Evolutionary conservation across 2,329 filamentous ascomycete genomes (phyloP).

Genomic region (Xylaria digitata): DNA sequence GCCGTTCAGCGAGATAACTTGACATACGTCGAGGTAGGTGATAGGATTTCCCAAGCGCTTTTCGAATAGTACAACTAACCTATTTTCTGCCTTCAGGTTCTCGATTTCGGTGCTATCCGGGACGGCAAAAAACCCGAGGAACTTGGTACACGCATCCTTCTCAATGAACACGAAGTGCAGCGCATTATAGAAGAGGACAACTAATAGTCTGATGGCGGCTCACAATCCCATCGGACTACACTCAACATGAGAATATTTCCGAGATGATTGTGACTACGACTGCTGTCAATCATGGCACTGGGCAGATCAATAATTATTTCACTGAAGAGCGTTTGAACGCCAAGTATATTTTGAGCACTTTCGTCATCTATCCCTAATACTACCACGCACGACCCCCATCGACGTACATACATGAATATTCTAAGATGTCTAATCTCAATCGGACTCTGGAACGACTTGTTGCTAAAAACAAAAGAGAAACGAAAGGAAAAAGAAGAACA

Average conservation of each 20-base stretch:
- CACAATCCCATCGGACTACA: background rate
- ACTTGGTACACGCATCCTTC: constrained; percentile 81
- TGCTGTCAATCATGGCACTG: background rate
- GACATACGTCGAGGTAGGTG: constrained; percentile 92
- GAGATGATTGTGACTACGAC: background rate
- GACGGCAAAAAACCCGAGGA: constrained; percentile 84
- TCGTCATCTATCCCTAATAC: constrained; percentile 5
- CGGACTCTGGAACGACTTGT: background rate
- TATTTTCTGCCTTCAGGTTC: constrained; percentile 71
- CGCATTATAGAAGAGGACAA: constrained; percentile 49
- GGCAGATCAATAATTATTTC: constrained; percentile 1
- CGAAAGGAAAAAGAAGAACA: background rate
- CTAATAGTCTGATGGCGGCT: constrained; percentile 19
- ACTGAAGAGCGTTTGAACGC: background rate
- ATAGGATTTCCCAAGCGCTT: background rate
- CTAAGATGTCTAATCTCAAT: background rate
- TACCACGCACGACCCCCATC: background rate
- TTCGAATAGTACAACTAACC: constrained; percentile 49
- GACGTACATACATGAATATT: constrained; percentile 10
- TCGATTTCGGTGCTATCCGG: constrained; percentile 94
- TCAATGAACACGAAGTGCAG: constrained; percentile 67
- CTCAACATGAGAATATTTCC: background rate
- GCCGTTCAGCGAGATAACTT: constrained; percentile 92
- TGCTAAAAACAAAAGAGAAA: background rate
- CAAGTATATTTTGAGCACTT: constrained; percentile 4